A percentile compares a stretch with the other conserved stretches of the same genome.
These are phyloP conservation scores for Lasiodiplodia sp. DNA, from an alignment of 2,329 filamentous ascomycete genomes.

Conservation along the genomic window DNA sequence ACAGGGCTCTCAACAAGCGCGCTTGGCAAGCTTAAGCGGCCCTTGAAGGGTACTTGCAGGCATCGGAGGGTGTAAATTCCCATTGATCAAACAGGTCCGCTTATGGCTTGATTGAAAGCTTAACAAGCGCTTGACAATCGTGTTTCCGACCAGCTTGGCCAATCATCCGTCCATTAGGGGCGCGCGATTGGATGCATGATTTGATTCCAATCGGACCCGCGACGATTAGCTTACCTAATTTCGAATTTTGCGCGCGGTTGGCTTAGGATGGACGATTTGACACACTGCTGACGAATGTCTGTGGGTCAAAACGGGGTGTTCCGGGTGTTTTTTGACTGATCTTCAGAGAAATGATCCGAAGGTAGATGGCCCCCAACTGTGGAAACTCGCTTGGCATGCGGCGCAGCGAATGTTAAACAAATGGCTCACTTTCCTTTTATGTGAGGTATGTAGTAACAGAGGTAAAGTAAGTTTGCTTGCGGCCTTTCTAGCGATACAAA, in stretches of 20 bases:
- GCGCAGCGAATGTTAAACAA: not conserved
- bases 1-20: not conserved
- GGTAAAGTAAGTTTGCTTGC: not conserved
- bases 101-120: no score
- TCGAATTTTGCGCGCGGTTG: no score
- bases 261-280: not conserved
- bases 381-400: not conserved
- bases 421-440: not conserved
- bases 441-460: not conserved
- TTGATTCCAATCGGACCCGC: no score
- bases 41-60: not conserved
- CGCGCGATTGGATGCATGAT: no score
- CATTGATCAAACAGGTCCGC: no score
- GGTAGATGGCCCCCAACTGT: not conserved
- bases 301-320: not conserved
- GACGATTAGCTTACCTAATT: no score
- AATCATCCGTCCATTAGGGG: no score
- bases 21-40: no score
- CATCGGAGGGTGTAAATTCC: not conserved
- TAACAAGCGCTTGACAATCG: no score
- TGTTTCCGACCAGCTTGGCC: no score
- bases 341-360: not conserved
- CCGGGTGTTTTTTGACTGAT: not conserved
- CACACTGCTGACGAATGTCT: not conserved
- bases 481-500: not conserved